Conservation (phyloP, 2,329 filamentous ascomycete genomes). For the Pseudovirgaria hyperparasitica region DNA sequence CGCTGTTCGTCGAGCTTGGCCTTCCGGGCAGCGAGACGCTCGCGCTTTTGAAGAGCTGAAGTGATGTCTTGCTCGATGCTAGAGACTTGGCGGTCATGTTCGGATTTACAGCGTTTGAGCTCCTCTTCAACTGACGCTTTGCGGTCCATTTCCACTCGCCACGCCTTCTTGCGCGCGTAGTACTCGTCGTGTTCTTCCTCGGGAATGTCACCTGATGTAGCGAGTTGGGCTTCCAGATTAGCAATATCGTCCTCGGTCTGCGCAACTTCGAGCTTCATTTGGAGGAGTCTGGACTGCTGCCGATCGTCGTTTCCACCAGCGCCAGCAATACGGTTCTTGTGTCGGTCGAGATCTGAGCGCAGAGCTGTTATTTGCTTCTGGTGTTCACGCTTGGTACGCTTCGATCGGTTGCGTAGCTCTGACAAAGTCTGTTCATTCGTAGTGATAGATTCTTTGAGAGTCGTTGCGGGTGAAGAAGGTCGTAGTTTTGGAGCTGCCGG, state of each 20-base stretch:
- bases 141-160: conserved; percentile 40
- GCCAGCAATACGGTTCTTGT: conserved; percentile 51
- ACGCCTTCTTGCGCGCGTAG: conserved; percentile 43
- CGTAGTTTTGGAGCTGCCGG: conserved; percentile 48
- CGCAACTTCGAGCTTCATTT: conserved; percentile 61
- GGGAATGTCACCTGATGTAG: conserved; percentile 50
- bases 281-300: conserved; percentile 59
- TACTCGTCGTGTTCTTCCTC: conserved; percentile 47
- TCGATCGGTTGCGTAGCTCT: conserved; percentile 57
- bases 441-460: conserved; percentile 62
- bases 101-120: conserved; percentile 49
- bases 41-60: conserved; percentile 52
- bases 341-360: conserved; percentile 61
- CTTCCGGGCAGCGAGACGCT: conserved; percentile 59
- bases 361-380: conserved; percentile 54
- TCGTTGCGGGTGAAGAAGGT: conserved; percentile 65
- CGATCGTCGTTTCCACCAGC: conserved; percentile 65
- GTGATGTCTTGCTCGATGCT: conserved; percentile 51
- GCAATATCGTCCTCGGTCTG: conserved; percentile 52
- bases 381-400: conserved; percentile 61
- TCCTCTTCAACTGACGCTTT: conserved; percentile 39
- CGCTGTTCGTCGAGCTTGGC: conserved; percentile 62
- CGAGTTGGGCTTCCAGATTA: conserved; percentile 47
- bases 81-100: conserved; percentile 50
- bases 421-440: conserved; percentile 57